Evolutionary conservation across 2,329 filamentous ascomycete genomes (phyloP).

Genomic region (Cordyceps pruinosa): DNA sequence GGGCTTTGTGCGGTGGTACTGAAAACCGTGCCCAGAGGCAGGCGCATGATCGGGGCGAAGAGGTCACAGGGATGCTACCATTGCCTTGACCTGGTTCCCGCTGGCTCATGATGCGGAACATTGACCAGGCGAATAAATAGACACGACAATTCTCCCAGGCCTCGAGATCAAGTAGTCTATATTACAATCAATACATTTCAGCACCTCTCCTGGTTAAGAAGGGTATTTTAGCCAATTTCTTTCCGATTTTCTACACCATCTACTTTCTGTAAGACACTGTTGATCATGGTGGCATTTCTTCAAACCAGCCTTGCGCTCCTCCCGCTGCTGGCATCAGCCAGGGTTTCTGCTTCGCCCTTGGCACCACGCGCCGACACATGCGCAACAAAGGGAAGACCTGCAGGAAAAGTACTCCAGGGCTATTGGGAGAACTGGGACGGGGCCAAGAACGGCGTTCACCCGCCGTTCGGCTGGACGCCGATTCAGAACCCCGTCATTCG

Average conservation of each 20-base stretch:
- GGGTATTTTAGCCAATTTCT: too few species aligned
- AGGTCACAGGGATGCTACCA: not conserved
- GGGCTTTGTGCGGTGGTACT: not conserved
- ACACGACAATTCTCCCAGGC: not conserved
- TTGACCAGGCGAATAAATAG: not conserved
- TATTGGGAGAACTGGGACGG: constrained; percentile 34
- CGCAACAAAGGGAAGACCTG: constrained; percentile 25
- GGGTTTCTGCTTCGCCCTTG: constrained; percentile 12
- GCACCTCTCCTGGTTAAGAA: too few species aligned
- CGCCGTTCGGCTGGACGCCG: constrained; percentile 27
- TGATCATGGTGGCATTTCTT: constrained; percentile 15
- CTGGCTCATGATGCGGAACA: not conserved
- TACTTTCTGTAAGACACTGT: not conserved
- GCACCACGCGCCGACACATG: constrained; percentile 20
- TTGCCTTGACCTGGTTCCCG: not conserved
- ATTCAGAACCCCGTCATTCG: constrained; percentile 24
- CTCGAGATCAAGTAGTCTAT: not conserved
- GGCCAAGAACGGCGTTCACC: constrained; percentile 26
- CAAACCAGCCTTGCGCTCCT: constrained; percentile 15
- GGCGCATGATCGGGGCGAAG: not conserved
- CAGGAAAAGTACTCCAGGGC: constrained; percentile 27
- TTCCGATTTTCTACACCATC: not conserved
- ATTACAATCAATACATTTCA: not conserved
- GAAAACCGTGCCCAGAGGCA: not conserved
- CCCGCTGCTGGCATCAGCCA: constrained; percentile 10